Evolutionary conservation across 768 basidiomycete species (phyloP), one percentile per base, ranked within the genome.

Genomic region (Clitopilus hobsonii): DNA sequence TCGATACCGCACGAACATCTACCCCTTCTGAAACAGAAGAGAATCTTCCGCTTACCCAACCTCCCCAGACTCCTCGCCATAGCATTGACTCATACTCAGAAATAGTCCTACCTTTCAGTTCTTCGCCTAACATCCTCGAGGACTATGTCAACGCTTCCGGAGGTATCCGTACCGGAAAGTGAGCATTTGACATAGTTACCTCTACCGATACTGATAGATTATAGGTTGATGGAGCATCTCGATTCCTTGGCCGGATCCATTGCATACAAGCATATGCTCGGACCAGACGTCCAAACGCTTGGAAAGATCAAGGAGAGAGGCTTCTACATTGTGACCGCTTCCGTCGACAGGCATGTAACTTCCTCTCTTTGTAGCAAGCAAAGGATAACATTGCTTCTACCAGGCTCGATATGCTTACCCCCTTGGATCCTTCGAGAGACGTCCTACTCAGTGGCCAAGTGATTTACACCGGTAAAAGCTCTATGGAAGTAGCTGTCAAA

Each of bases 161-260:
- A 16, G 84, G 86, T 16, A 83, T 89, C 57, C 79, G 87, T 38
- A 87, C 76, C 1, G 87, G 88, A 58, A 86, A 83, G 78, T 75
- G 27, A 58, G 74, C 38, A n/a, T 20, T 32, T 8, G 26, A 14
- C 22, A 3, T 23, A 51, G 5, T 38, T 22, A 23, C 49, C n/a
- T 38, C 52, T 22, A 16, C 32, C 13, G 20, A 27, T 22, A 49
- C 7, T 45, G 52, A 16, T 47, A 14, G 27, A 13, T 16, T 26
- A 30, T 38, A 84, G 82, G 71, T 70, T 90, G 24, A 85, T 89
- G 83, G 85, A 89, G 69, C 86, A 91, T 64, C 75, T 92, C 28
- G 91, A 94, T 65, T 89, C 88, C 2, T 72, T 92, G n/a, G 90
- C 91, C 5, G 91, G 90, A 26, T 88, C 86, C 3, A 89, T 92